Evolutionary conservation across 176 grass and related monocot genomes (phyloP), one percentile per base, ranked within the genome.

Genomic region (Aegilops sharonensis): DNA sequence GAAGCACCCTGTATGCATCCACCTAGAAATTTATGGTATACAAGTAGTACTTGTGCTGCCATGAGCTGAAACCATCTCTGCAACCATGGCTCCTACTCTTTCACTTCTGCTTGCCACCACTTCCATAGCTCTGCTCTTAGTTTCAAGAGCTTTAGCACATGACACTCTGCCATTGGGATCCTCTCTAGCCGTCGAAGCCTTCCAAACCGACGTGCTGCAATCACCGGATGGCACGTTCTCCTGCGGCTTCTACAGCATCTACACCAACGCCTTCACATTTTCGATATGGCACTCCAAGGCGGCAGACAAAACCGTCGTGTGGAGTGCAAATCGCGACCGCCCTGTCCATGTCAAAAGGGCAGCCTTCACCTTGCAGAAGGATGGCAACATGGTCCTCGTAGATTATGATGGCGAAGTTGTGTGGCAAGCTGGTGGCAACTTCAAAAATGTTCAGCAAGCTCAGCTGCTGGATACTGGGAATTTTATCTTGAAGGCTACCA

Each of bases 331-430:
- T 21, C 56, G 20, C 18, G 56, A 56, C 12, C 75, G 20, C 15
- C 63, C 80, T 21, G 88, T 93, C 14, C 70, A 90, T 40, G 80
- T 24, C n/a, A 80, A 68, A 34, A 48, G 91, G 29, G 82, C 91
- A 4, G 15, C 40, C 5, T 9, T 93, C 5, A 85, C 85, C n/a
- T 78, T 90, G 18, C 40, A 27, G 21, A 77, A 74, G 37, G 85
- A 90, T 48, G 91, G 85, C 1, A 72, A 12, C 30, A 75, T 90
- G 52, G 57, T 90, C 5, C 68, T 93, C 4, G 48, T 11, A 9
- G 85, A 88, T 42, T 80, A 75, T 34, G 69, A 85, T 47, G 91
- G 76, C 2, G 6, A 29, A 8, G 8, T 72, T 21, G 30, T 85
- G 13, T 93, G 91, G 88, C 37, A 18, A 27, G 69, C 88, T 23